Evolutionary conservation across 257 asterid genomes (phyloP).

Genomic region (Scutellaria baicalensis): DNA sequence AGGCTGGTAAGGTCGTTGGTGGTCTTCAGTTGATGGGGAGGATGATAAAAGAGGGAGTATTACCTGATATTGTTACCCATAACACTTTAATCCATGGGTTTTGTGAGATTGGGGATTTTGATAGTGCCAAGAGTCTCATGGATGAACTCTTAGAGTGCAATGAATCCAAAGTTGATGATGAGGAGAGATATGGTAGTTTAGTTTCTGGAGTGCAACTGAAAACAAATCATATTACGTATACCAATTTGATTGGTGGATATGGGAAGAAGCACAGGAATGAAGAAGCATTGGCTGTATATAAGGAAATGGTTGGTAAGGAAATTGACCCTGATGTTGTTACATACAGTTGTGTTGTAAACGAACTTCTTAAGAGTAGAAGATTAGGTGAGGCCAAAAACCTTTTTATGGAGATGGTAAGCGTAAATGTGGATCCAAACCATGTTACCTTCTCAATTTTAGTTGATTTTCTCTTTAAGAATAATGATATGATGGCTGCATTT

Average conservation of each 20-base stretch:
- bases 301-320: slow-evolving; percentile 55
- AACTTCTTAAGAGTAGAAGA: slow-evolving; percentile 56
- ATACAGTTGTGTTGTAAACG: slow-evolving; percentile 45
- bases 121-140: slow-evolving; percentile 52
- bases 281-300: slow-evolving; percentile 45
- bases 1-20: slow-evolving; percentile 38
- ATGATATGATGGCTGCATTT: slow-evolving; percentile 46
- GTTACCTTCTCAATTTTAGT: slow-evolving; percentile 58
- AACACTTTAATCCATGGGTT: slow-evolving; percentile 71
- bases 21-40: slow-evolving; percentile 45
- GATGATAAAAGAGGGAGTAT: slow-evolving; percentile 48
- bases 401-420: slow-evolving; percentile 49
- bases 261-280: slow-evolving; percentile 33
- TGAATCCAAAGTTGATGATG: slow-evolving; percentile 16
- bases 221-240: slow-evolving; percentile 48
- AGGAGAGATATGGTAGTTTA: slow-evolving; percentile 1
- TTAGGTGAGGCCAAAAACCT: slow-evolving; percentile 51
- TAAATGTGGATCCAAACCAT: slow-evolving; percentile 69
- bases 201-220: slow-evolving; percentile 19
- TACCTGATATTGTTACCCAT: slow-evolving; percentile 60
- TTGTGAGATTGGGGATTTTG: slow-evolving; percentile 66
- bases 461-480: slow-evolving; percentile 46
- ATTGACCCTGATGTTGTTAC: slow-evolving; percentile 71
- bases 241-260: slow-evolving; percentile 43
- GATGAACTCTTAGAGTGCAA: slow-evolving; percentile 35